Evolutionary conservation across 2,329 filamentous ascomycete genomes (phyloP).

Genomic region (Diaporthe humulicola): DNA sequence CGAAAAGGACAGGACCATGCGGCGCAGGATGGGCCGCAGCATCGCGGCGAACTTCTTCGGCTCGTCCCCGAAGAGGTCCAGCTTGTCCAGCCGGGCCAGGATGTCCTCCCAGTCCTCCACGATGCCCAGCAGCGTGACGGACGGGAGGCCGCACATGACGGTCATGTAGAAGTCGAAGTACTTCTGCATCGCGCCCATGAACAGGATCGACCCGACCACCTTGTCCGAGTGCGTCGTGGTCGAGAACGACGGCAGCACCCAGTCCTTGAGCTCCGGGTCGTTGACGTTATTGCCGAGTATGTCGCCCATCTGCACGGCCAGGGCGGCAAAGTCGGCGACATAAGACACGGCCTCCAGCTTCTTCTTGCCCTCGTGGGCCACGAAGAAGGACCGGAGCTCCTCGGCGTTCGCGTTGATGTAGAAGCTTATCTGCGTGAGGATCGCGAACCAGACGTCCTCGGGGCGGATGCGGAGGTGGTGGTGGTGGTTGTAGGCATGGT

Average conservation of each 20-base stretch:
- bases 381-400: conserved; percentile 56
- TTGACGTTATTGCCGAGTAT: conserved; percentile 54
- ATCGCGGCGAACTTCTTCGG: conserved; percentile 49
- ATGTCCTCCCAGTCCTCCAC: conserved; percentile 55
- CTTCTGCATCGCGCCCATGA: conserved; percentile 59
- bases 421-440: conserved; percentile 58
- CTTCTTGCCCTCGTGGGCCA: conserved; percentile 55
- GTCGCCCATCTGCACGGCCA: conserved; percentile 52
- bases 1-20: conserved; percentile 55
- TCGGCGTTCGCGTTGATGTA: conserved; percentile 60
- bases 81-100: conserved; percentile 50
- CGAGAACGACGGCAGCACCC: conserved; percentile 59
- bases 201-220: conserved; percentile 54
- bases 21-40: conserved; percentile 53
- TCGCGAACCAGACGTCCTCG: conserved; percentile 64
- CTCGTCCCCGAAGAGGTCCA: conserved; percentile 54
- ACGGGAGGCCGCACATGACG: conserved; percentile 58
- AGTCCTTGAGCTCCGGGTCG: conserved; percentile 53
- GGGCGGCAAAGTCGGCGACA: conserved; percentile 45
- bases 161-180: conserved; percentile 54
- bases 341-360: conserved; percentile 41
- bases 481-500: conserved; percentile 53
- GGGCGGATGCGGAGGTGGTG: conserved; percentile 60
- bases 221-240: conserved; percentile 58
- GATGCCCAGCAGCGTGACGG: conserved; percentile 60